Evolutionary conservation across 257 asterid genomes (phyloP).

Genomic region (Nicotiana noctiflora): DNA sequence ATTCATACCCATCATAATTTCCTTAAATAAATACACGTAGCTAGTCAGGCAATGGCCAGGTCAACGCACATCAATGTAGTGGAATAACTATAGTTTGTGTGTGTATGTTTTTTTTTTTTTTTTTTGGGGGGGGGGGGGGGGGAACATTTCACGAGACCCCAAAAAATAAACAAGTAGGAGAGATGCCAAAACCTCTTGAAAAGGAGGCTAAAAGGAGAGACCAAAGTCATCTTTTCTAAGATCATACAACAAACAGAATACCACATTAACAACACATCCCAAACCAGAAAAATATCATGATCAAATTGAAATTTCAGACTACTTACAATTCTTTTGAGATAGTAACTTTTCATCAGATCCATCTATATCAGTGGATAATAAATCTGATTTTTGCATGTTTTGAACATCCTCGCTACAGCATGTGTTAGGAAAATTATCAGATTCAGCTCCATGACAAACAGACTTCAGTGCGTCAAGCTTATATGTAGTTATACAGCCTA

Average conservation of each 20-base stretch:
- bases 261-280: neutral
- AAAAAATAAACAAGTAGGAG: neutral
- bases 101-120: too few species aligned
- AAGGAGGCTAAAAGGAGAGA: neutral
- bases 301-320: neutral
- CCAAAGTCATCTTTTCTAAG: neutral
- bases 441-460: slow-evolving; percentile 33
- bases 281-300: neutral
- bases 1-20: too few species aligned
- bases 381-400: slow-evolving; percentile 22
- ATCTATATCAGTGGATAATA: slow-evolving; percentile 18
- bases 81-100: neutral
- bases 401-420: slow-evolving; percentile 21
- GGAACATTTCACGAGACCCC: neutral
- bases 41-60: too few species aligned
- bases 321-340: slow-evolving; percentile 14
- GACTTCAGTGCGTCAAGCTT: slow-evolving; percentile 90
- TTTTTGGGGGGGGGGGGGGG: too few species aligned
- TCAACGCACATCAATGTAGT: neutral
- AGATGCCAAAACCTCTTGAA: neutral
- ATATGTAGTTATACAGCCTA: slow-evolving; percentile 65
- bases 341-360: slow-evolving; percentile 30
- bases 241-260: neutral
- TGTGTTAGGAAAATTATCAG: slow-evolving; percentile 30
- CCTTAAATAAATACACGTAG: too few species aligned